phyloP scores from a whole-genome alignment of 140 eudicot species.

The Cichorium intybus region DNA sequence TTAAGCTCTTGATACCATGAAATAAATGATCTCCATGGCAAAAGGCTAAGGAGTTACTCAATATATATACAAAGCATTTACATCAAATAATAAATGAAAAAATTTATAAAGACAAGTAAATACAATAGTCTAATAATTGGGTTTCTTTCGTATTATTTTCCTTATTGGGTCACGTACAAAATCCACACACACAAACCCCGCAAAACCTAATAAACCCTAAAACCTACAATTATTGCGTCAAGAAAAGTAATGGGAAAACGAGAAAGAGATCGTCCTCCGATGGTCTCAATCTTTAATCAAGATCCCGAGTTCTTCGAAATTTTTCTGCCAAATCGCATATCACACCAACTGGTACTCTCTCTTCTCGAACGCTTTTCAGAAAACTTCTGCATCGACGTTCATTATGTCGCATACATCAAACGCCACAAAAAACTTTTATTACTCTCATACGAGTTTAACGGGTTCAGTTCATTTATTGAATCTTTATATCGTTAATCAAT shows the following conservation, averaged over 20 bases:
- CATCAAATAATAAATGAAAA: too few species aligned
- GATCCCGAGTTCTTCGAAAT: slow-evolving; percentile 34
- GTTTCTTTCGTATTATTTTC: too few species aligned
- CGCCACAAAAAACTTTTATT: not conserved
- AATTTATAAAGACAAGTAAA: too few species aligned
- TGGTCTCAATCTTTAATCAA: slow-evolving; percentile 6
- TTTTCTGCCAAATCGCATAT: slow-evolving; percentile 33
- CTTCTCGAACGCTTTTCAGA: not conserved
- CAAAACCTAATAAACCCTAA: not conserved
- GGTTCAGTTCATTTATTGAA: not conserved
- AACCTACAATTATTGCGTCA: not conserved
- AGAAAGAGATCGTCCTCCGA: slow-evolving; percentile 15
- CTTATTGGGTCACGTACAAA: too few species aligned
- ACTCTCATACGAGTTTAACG: not conserved
- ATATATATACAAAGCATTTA: too few species aligned
- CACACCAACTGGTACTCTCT: slow-evolving; percentile 25
- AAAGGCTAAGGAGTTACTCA: too few species aligned
- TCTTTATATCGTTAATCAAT: not conserved
- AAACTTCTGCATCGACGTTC: not conserved
- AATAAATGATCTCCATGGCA: too few species aligned
- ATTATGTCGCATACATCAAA: not conserved
- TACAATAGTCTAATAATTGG: too few species aligned
- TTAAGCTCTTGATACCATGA: too few species aligned
- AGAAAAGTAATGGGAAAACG: not conserved
- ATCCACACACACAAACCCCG: not conserved